A percentile compares a stretch with the other conserved stretches of the same genome.
Evolutionary conservation across 1,284 basidiomycete species (phyloP).

Genomic region (Sparassis latifolia): DNA sequence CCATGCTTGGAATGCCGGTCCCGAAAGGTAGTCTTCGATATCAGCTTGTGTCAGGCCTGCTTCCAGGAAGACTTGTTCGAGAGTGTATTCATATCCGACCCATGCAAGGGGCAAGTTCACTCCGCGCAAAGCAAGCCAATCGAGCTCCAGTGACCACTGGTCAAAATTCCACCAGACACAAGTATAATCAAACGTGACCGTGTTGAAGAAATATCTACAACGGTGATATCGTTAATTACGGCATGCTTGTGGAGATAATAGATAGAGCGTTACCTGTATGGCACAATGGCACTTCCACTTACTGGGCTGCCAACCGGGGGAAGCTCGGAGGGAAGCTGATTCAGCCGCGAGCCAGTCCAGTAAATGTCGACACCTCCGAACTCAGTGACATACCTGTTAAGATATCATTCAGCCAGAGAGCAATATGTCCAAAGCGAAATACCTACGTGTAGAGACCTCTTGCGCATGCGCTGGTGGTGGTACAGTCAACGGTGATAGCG

Average conservation of each 20-base stretch:
- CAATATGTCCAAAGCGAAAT: background rate
- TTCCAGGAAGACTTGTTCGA: constrained; percentile 32
- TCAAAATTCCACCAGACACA: constrained; percentile 35
- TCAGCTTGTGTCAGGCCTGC: constrained; percentile 31
- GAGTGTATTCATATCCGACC: constrained; percentile 36
- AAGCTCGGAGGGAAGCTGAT: constrained; percentile 23
- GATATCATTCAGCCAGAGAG: background rate
- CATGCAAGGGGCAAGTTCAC: constrained; percentile 38
- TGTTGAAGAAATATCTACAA: constrained; percentile 35
- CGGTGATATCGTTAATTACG: background rate
- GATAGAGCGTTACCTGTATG: constrained; percentile 24
- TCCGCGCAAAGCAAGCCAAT: constrained; percentile 40
- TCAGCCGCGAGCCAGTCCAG: constrained; percentile 37
- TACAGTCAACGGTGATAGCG: constrained; percentile 23
- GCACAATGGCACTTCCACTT: constrained; percentile 29
- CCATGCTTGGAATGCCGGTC: constrained; percentile 39
- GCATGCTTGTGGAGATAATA: background rate
- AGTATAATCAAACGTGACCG: constrained; percentile 39
- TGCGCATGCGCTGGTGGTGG: constrained; percentile 24
- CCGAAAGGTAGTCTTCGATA: constrained; percentile 31
- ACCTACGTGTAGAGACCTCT: constrained; percentile 25
- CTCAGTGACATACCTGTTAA: constrained; percentile 30
- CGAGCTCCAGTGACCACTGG: constrained; percentile 37
- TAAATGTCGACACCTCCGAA: constrained; percentile 34
- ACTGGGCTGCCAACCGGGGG: constrained; percentile 27